Conservation (phyloP, 306 rosid species). For the Malus orientalis region DNA sequence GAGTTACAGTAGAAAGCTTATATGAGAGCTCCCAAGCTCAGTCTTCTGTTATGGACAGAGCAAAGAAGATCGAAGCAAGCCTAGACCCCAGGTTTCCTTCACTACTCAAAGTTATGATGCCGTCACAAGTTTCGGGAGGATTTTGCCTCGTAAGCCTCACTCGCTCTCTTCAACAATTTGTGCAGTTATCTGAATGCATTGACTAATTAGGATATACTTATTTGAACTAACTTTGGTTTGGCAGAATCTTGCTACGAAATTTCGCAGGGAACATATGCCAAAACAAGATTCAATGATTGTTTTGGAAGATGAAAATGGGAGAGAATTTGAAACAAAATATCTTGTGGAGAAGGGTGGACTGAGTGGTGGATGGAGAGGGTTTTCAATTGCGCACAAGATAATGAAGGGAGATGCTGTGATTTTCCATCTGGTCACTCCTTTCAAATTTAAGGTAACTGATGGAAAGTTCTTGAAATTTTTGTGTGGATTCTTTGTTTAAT, state of each 20-base stretch:
- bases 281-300: constrained; percentile 13
- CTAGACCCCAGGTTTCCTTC: constrained; percentile 22
- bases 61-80: constrained; percentile 25
- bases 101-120: constrained; percentile 31
- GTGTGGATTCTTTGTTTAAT: background rate
- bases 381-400: constrained; percentile 31
- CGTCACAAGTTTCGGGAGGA: constrained; percentile 38
- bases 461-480: background rate
- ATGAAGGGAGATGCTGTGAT: constrained; percentile 25
- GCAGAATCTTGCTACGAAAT: constrained; percentile 37
- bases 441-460: constrained; percentile 38
- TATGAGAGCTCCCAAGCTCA: background rate
- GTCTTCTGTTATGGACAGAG: constrained; percentile 12
- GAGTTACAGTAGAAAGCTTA: background rate
- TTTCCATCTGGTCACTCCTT: constrained; percentile 28
- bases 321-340: constrained; percentile 21
- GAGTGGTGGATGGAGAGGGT: constrained; percentile 51
- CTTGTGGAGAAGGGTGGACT: constrained; percentile 27
- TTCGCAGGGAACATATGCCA: constrained; percentile 31
- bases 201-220: background rate
- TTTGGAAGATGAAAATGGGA: constrained; percentile 39
- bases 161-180: background rate
- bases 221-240: background rate
- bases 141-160: constrained; percentile 41
- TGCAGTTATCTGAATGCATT: background rate